A percentile compares a stretch with the other conserved stretches of the same genome.
phyloP scores from a whole-genome alignment of 2,329 filamentous ascomycete species.

The Conoideocrella luteorostrata region DNA sequence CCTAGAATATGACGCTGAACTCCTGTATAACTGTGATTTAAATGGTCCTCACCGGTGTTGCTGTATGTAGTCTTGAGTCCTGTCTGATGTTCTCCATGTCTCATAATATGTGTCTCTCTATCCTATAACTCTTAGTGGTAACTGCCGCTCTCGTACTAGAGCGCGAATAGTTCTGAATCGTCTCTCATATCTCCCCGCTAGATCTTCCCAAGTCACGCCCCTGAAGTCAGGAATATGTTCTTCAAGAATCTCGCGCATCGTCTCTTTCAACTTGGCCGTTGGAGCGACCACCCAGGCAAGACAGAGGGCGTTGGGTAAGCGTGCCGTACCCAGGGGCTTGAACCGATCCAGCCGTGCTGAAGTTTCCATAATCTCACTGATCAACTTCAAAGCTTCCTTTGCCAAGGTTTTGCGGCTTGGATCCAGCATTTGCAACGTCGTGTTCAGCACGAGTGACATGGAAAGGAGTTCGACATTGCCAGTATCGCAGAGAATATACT shows the following conservation, averaged over 20 bases:
- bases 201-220: slow-evolving; percentile 1
- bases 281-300: neutral
- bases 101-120: neutral
- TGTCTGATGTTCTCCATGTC: neutral
- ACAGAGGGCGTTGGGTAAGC: slow-evolving; percentile 4
- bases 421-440: slow-evolving; percentile 1
- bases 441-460: slow-evolving; percentile 6
- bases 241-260: neutral
- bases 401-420: neutral
- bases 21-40: too few relatives aligned
- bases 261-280: neutral
- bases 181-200: neutral
- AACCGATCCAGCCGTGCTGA: slow-evolving; percentile 1
- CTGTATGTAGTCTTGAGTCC: too few relatives aligned
- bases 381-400: neutral
- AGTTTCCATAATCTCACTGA: neutral
- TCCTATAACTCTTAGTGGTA: neutral
- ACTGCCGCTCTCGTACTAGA: neutral
- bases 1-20: too few relatives aligned
- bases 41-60: too few relatives aligned
- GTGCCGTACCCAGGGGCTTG: slow-evolving; percentile 4
- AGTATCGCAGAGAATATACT: slow-evolving; percentile 3
- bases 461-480: slow-evolving; percentile 2
- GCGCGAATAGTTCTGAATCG: neutral
- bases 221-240: neutral